These are phyloP conservation scores for Serendipita sp. DNA, from an alignment of 768 basidiomycete genomes.

Conservation along the genomic window DNA sequence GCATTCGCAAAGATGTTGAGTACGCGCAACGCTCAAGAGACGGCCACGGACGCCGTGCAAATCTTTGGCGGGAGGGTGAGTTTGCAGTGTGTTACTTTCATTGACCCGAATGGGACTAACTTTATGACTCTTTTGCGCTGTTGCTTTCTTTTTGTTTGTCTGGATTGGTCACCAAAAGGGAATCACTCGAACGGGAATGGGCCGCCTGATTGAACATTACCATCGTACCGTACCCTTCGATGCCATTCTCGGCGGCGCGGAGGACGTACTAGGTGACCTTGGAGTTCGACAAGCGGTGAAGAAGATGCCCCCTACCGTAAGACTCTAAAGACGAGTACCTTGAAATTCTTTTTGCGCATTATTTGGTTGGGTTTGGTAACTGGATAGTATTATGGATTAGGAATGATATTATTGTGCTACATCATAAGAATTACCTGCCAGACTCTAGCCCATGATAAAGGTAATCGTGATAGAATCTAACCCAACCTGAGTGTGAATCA, in stretches of 20 bases:
- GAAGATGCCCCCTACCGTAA: slow-evolving; percentile 42
- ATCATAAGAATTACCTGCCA: no score
- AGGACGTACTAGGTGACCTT: slow-evolving; percentile 57
- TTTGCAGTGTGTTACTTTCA: not conserved
- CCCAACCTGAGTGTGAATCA: no score
- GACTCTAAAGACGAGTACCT: slow-evolving; percentile 23
- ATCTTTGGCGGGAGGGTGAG: slow-evolving; percentile 68
- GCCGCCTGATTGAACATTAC: slow-evolving; percentile 59
- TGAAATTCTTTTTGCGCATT: no score
- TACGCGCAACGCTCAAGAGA: slow-evolving; percentile 52
- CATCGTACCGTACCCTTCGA: slow-evolving; percentile 75
- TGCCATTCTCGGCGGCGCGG: slow-evolving; percentile 56
- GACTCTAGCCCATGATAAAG: no score
- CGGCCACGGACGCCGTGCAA: slow-evolving; percentile 66
- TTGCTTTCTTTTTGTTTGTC: no score
- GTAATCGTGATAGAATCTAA: no score
- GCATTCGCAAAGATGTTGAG: slow-evolving; percentile 65
- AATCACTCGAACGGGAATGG: slow-evolving; percentile 72
- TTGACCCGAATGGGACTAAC: no score
- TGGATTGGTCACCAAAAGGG: slow-evolving; percentile 47
- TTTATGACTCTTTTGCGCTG: no score
- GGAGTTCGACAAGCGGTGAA: slow-evolving; percentile 60
- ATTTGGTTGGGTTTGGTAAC: no score
- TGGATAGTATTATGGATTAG: no score
- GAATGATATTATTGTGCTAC: no score